Conservation (phyloP, 163 green algal genomes). For the Chloroidium sp. region DNA sequence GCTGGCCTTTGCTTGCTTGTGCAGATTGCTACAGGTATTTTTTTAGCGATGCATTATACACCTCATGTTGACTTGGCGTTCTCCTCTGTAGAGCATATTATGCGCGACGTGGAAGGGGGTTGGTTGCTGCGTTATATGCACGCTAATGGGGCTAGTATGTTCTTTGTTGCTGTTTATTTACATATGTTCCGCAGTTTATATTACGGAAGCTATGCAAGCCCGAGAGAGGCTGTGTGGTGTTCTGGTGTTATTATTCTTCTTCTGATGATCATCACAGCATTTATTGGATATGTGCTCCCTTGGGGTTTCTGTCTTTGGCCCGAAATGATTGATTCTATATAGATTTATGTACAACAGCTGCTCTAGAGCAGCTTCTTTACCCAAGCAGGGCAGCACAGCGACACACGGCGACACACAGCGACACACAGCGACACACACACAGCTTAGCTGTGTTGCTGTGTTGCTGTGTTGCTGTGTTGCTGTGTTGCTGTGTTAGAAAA, state of each 20-base stretch:
- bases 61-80: constrained; percentile 52
- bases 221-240: constrained; percentile 39
- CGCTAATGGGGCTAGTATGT: constrained; percentile 46
- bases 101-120: constrained; percentile 48
- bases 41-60: constrained; percentile 63
- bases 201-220: constrained; percentile 27
- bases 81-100: constrained; percentile 48
- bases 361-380: not conserved
- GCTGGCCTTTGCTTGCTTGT: constrained; percentile 54
- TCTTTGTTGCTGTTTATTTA: constrained; percentile 52
- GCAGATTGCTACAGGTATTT: constrained; percentile 61
- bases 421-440: too few species aligned
- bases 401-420: too few species aligned
- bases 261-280: constrained; percentile 53
- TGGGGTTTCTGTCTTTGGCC: constrained; percentile 33
- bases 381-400: too few species aligned
- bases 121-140: constrained; percentile 50
- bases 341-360: constrained; percentile 2
- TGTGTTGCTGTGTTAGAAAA: too few species aligned
- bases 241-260: constrained; percentile 39
- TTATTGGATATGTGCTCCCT: constrained; percentile 55
- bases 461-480: too few species aligned
- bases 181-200: constrained; percentile 44
- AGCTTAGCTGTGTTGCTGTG: too few species aligned
- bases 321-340: constrained; percentile 18